These are phyloP conservation scores for Tetracentron sinense DNA, from an alignment of 164 flowering plant genomes.

Conservation along the genomic window DNA sequence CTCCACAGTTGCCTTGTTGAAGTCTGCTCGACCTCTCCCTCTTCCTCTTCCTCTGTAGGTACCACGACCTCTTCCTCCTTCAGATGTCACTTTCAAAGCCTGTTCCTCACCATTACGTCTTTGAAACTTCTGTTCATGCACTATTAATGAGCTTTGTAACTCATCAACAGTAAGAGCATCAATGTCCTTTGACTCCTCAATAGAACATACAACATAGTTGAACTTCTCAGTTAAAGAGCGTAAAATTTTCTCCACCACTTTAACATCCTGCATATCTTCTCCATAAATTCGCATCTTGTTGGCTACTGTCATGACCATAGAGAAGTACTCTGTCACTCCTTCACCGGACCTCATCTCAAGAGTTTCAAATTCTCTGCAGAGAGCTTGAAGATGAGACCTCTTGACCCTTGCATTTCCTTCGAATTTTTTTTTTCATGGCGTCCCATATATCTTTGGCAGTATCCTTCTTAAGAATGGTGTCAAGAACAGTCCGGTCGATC, in stretches of 20 bases:
- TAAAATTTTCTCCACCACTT: constrained; percentile 16
- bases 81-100: constrained; percentile 3
- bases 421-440: constrained; percentile 1
- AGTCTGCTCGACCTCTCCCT: constrained; percentile 16
- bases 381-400: constrained; percentile 14
- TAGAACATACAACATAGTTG: constrained; percentile 16
- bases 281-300: constrained; percentile 22
- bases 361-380: neutral
- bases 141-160: constrained; percentile 12
- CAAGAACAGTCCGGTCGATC: neutral
- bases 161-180: constrained; percentile 16
- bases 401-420: constrained; percentile 8
- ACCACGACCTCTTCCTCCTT: constrained; percentile 15
- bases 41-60: constrained; percentile 21
- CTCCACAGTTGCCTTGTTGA: constrained; percentile 21
- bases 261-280: constrained; percentile 8
- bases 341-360: constrained; percentile 11
- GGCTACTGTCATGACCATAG: constrained; percentile 20
- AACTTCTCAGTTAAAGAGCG: constrained; percentile 15
- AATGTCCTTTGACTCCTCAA: constrained; percentile 18
- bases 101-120: constrained; percentile 1
- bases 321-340: constrained; percentile 19
- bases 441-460: constrained; percentile 16
- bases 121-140: constrained; percentile 13
- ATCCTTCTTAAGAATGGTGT: constrained; percentile 11